phyloP scores from a whole-genome alignment of 371 early-diverging fungal species.

The Entomophthora muscae region DNA sequence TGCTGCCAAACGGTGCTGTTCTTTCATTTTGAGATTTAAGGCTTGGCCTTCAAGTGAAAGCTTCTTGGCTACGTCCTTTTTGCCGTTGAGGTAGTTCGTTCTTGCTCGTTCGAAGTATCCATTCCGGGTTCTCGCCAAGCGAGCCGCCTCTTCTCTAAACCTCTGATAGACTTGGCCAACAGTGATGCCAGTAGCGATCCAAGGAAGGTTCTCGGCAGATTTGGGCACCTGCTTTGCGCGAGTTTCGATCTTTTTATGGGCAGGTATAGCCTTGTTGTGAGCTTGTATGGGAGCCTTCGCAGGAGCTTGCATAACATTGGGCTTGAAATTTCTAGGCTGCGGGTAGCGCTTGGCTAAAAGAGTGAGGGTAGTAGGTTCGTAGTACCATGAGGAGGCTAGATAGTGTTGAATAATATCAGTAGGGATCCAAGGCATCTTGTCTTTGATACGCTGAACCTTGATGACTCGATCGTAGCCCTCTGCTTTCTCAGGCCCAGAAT shows the following conservation, averaged over 20 bases:
- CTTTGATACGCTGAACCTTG: neutral
- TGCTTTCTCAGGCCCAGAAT: neutral
- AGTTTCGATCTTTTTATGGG: neutral
- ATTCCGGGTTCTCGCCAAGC: slow-evolving; percentile 32
- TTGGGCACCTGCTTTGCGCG: slow-evolving; percentile 6
- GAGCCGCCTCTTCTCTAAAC: slow-evolving; percentile 30
- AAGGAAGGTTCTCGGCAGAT: slow-evolving; percentile 27
- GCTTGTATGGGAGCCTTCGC: neutral
- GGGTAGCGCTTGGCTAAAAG: slow-evolving; percentile 1
- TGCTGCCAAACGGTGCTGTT: slow-evolving; percentile 33
- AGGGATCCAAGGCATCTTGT: slow-evolving; percentile 4
- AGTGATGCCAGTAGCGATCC: slow-evolving; percentile 30
- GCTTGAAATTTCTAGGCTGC: neutral
- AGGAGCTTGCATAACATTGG: neutral
- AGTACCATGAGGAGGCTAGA: neutral
- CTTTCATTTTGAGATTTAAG: slow-evolving; percentile 33
- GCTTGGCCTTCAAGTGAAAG: slow-evolving; percentile 33
- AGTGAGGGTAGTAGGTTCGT: neutral
- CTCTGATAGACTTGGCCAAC: slow-evolving; percentile 24
- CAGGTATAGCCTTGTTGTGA: neutral
- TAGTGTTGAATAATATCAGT: slow-evolving; percentile 2
- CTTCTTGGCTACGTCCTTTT: slow-evolving; percentile 29
- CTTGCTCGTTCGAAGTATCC: slow-evolving; percentile 33
- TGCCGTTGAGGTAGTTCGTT: slow-evolving; percentile 29
- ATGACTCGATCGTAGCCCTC: neutral